Evolutionary conservation across 345 rosid genomes (phyloP), one percentile per base, ranked within the genome.

Genomic region (Populus tremula): DNA sequence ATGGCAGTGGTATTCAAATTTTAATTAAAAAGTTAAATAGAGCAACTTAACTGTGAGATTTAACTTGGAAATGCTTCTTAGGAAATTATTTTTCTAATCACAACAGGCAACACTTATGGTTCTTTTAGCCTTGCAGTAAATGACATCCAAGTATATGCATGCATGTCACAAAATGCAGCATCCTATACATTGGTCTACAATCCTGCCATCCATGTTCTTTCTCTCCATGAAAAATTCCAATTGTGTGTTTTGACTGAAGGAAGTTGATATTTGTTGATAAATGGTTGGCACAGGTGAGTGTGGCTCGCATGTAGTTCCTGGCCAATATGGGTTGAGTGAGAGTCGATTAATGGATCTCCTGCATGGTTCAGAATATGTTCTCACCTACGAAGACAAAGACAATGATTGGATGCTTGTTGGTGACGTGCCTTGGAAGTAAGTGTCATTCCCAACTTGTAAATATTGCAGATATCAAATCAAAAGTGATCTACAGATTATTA

Each of bases 261-360:
- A 41, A 13, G 29, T 41, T 76, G 31, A 78, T 39, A 64, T 78
- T 11, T 76, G 64, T 72, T 80, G 54, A 27, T 70, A 35, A 31
- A 75, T 50, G 43, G 61, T 23, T 38, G 72, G 54, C 74, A 68
- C 85, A 89, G 94, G 95, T 82, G 90, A 86, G 72, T 87, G 86
- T 79, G 83, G 89, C 47, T 84, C 93, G 68, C 89, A 88, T 73
- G 90, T 86, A 76, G 80, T 86, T 59, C 76, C 86, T 64, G 76
- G 87, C 38, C 74, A 80, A 79, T 93, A 87, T 79, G 89, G 89
- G 59, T 63, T 87, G 77, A 85, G 84, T 77, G 91, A 86, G 82
- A 86, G 82, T 73, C 82, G 88, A 59, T 82, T 87, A 71, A 85
- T 84, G 20, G 90, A 87, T 87, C 90, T 89, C 64, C 83, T 88